phyloP scores from a whole-genome alignment of 2,329 filamentous ascomycete species.

The Cytospora piceicola region DNA sequence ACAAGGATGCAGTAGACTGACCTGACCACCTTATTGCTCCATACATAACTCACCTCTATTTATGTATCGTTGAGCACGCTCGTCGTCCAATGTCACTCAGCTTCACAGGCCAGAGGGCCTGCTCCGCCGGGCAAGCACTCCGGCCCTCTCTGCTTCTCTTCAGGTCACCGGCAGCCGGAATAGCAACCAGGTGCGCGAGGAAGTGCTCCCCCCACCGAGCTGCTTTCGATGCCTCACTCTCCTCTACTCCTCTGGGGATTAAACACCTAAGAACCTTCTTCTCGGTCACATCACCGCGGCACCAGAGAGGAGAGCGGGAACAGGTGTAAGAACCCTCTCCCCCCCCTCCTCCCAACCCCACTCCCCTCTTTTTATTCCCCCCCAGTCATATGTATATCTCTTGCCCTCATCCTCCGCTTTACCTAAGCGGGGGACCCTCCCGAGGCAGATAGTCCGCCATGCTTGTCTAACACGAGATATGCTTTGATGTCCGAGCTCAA shows the following conservation, averaged over 20 bases:
- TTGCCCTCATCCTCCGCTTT: background rate
- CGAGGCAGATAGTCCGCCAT: no score
- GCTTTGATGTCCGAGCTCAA: no score
- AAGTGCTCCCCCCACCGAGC: conserved; percentile 3
- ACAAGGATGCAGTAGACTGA: conserved; percentile 28
- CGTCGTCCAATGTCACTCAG: conserved; percentile 17
- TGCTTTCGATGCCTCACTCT: background rate
- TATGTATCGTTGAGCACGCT: background rate
- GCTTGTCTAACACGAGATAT: no score
- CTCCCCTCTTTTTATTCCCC: background rate
- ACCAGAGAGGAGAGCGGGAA: conserved; percentile 22
- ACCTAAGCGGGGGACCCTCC: background rate
- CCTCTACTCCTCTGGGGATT: conserved; percentile 7
- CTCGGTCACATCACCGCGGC: conserved; percentile 22
- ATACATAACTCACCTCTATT: background rate
- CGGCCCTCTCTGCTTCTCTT: conserved; percentile 9
- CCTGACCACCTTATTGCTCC: background rate
- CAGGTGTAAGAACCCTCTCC: conserved; percentile 25
- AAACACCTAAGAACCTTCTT: conserved; percentile 23
- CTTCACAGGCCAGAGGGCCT: conserved; percentile 25
- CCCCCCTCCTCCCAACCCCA: background rate
- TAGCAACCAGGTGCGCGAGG: background rate
- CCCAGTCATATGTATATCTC: background rate
- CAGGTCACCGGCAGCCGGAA: conserved; percentile 2
- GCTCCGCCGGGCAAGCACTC: conserved; percentile 7